Conservation (phyloP, 805 yeast species). For the Lachancea cidri region DNA sequence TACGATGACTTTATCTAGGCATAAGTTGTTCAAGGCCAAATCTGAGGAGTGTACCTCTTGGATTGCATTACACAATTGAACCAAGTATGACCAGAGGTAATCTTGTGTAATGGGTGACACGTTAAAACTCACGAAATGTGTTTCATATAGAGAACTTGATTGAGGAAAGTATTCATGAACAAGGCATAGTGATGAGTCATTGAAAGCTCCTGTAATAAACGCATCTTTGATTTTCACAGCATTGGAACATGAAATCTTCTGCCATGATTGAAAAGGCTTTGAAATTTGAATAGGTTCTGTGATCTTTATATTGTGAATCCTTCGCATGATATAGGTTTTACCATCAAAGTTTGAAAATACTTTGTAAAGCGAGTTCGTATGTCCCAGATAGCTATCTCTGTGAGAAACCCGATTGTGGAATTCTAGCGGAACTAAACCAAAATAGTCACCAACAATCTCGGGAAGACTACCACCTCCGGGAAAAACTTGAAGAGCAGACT, state of each 20-base stretch:
- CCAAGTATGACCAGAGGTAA: slow-evolving; percentile 66
- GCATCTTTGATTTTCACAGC: slow-evolving; percentile 70
- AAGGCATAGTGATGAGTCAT: slow-evolving; percentile 67
- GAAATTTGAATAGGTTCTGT: slow-evolving; percentile 55
- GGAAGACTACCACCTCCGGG: slow-evolving; percentile 46
- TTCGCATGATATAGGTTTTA: slow-evolving; percentile 64
- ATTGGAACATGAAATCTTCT: slow-evolving; percentile 42
- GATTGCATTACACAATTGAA: slow-evolving; percentile 70
- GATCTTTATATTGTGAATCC: slow-evolving; percentile 58
- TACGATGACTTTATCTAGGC: slow-evolving; percentile 64
- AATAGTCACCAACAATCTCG: slow-evolving; percentile 73
- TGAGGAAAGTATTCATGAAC: slow-evolving; percentile 84
- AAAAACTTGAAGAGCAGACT: slow-evolving; percentile 69
- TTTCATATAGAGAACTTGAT: slow-evolving; percentile 63
- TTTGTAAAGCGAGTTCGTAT: slow-evolving; percentile 63
- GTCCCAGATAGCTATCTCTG: slow-evolving; percentile 40
- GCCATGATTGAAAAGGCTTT: slow-evolving; percentile 61
- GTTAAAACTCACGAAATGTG: slow-evolving; percentile 45
- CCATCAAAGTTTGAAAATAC: slow-evolving; percentile 79
- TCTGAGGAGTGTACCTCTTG: slow-evolving; percentile 59
- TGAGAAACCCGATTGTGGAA: slow-evolving; percentile 34
- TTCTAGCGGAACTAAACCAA: slow-evolving; percentile 81
- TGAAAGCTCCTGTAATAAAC: slow-evolving; percentile 82
- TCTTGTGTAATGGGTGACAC: slow-evolving; percentile 47
- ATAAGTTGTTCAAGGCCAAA: slow-evolving; percentile 50